phyloP scores from a whole-genome alignment of 129 eudicot genomes.

The Heracleum sosnowskyi region DNA sequence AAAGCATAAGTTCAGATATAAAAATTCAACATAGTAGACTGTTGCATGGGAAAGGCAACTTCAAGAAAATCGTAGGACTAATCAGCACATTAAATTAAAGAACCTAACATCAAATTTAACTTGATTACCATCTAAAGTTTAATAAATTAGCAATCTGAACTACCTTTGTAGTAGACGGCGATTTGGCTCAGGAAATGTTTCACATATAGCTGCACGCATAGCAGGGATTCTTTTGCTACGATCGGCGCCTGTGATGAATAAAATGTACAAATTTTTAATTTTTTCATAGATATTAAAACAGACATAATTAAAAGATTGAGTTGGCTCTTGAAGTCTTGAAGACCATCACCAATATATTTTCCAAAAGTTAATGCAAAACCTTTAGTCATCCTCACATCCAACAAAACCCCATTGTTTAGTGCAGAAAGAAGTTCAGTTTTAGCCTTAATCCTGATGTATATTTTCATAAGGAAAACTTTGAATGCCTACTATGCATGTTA shows the following conservation, averaged over 20 bases:
- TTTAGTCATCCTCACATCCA: neutral
- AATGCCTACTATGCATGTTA: no score
- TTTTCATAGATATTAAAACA: neutral
- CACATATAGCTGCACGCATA: constrained; percentile 87
- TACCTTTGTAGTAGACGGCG: constrained; percentile 93
- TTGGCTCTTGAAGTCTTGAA: neutral
- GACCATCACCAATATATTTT: neutral
- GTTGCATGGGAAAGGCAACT: neutral
- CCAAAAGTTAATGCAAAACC: neutral
- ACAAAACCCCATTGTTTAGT: neutral
- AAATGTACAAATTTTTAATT: neutral
- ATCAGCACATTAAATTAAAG: neutral
- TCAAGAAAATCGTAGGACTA: neutral
- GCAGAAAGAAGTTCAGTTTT: no score
- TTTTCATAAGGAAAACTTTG: no score
- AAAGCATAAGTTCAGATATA: neutral
- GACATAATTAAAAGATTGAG: neutral
- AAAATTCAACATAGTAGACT: neutral
- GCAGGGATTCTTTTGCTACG: constrained; percentile 60
- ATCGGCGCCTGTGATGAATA: constrained; percentile 51
- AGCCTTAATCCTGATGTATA: no score
- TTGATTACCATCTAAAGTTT: neutral
- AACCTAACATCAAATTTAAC: neutral
- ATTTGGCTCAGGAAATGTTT: constrained; percentile 98
- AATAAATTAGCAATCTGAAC: neutral